These are phyloP conservation scores for Blastocystis sp. DNA, from an alignment of 352 stramenopile genomes.

Conservation along the genomic window DNA sequence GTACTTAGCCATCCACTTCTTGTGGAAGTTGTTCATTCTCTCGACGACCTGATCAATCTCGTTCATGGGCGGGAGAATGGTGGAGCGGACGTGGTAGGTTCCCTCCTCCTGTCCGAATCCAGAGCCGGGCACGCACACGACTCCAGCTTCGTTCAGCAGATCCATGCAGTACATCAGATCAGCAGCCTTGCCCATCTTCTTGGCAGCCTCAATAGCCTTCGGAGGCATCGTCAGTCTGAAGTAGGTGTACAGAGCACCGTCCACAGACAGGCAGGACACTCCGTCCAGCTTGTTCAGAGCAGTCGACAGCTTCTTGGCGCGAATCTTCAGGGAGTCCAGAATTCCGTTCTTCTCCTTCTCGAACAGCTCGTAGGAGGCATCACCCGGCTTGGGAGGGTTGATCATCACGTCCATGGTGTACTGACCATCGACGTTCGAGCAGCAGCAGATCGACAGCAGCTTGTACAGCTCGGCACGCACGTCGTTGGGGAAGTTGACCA, in stretches of 20 bases:
- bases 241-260: constrained; percentile 97
- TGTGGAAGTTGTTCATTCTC: constrained; percentile 84
- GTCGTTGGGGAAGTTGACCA: constrained; percentile 80
- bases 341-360: constrained; percentile 77
- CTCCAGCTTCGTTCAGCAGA: constrained; percentile 86
- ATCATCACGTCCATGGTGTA: constrained; percentile 80
- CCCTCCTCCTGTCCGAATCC: constrained; percentile 88
- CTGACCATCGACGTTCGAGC: constrained; percentile 88
- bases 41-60: constrained; percentile 68
- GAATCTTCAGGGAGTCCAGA: constrained; percentile 81
- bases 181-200: constrained; percentile 67
- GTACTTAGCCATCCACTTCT: constrained; percentile 85
- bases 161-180: constrained; percentile 91
- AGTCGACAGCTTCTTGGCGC: constrained; percentile 78
- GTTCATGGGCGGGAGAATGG: constrained; percentile 90
- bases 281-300: constrained; percentile 87
- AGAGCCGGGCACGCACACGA: constrained; percentile 85
- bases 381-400: constrained; percentile 77
- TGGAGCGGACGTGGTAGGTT: constrained; percentile 94
- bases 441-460: constrained; percentile 87
- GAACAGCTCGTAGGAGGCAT: constrained; percentile 78
- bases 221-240: constrained; percentile 78
- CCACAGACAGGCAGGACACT: constrained; percentile 85
- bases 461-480: constrained; percentile 94
- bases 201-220: constrained; percentile 68